These are phyloP conservation scores for Cyberlindnera suaveolens DNA, from an alignment of 805 yeast genomes.

Conservation along the genomic window DNA sequence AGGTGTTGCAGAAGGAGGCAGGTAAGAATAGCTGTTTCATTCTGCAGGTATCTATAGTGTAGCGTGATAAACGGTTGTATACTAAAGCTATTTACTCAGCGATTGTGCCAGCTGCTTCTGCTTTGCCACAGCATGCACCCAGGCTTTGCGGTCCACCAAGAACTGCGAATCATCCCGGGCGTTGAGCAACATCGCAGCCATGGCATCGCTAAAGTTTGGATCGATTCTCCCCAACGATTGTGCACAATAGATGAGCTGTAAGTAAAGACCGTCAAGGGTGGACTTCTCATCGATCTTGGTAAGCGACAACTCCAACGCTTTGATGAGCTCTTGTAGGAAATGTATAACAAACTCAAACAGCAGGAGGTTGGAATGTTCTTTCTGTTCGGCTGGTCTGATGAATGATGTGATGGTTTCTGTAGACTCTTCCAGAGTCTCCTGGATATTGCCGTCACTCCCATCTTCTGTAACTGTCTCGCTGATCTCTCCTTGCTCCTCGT, in stretches of 20 bases:
- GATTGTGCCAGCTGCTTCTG: conserved; percentile 29
- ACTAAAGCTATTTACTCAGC: conserved; percentile 1
- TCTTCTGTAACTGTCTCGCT: background rate
- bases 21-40: background rate
- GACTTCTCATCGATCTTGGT: conserved; percentile 31
- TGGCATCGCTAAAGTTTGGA: conserved; percentile 58
- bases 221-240: conserved; percentile 71
- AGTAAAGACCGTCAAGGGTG: conserved; percentile 57
- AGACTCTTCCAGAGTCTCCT: background rate
- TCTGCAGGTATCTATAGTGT: background rate
- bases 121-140: conserved; percentile 37
- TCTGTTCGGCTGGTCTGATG: conserved; percentile 4
- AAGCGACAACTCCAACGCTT: conserved; percentile 26
- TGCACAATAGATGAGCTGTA: conserved; percentile 87
- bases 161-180: conserved; percentile 5
- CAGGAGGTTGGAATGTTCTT: conserved; percentile 20
- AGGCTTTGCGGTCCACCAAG: conserved; percentile 31
- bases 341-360: conserved; percentile 33
- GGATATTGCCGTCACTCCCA: background rate
- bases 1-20: no score
- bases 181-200: conserved; percentile 34
- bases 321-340: conserved; percentile 27
- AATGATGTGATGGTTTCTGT: background rate
- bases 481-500: background rate
- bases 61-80: background rate